Evolutionary conservation across 116 monocot species (phyloP), one percentile per base, ranked within the genome.

Genomic region (Zostera marina): DNA sequence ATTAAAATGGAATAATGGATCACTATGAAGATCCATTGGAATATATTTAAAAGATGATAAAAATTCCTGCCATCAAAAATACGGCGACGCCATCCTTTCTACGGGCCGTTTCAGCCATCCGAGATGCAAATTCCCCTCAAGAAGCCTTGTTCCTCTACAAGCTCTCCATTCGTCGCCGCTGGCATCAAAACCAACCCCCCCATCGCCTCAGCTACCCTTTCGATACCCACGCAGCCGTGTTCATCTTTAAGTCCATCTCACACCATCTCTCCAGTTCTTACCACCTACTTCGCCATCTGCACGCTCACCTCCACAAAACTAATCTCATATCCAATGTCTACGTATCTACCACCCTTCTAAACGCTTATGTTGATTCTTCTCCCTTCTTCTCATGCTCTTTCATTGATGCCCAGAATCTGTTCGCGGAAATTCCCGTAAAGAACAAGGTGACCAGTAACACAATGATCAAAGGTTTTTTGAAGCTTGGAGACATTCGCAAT

Each of bases 291-390:
- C 77, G 63, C 47, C 73, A 64, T 21, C 72, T 84, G 70, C 84
- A 84, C 32, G 74, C 70, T 51, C 75, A 66, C 22, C 61, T 84
- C 65, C 81, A 76, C 49, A 84, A 78, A 49, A 54, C 71, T 52
- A 57, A 21, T 47, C 73, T 76, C 67, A 14, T 56, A 43, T 47
- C 75, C 23, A 12, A 71, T 9, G 53, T 66, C 62, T 66, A 77
- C 56, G 78, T 83, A 46, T 66, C 83, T 14, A 72, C 81, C 52
- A 61, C 81, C 41, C 80, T 89, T 11, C 81, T 89, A 9, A 65
- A 74, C 15, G 41, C 43, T 0, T 84, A 81, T 69, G 68, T 81
- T 12, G 14, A 74, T 22, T 25, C 41, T n/a, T 51, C 52, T 9
- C 47, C 60, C 14, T 56, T 13, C n/a, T 32, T 24, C 26, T 56